Conservation (phyloP, 2,329 filamentous ascomycete genomes). For the Cercospora janseana region DNA sequence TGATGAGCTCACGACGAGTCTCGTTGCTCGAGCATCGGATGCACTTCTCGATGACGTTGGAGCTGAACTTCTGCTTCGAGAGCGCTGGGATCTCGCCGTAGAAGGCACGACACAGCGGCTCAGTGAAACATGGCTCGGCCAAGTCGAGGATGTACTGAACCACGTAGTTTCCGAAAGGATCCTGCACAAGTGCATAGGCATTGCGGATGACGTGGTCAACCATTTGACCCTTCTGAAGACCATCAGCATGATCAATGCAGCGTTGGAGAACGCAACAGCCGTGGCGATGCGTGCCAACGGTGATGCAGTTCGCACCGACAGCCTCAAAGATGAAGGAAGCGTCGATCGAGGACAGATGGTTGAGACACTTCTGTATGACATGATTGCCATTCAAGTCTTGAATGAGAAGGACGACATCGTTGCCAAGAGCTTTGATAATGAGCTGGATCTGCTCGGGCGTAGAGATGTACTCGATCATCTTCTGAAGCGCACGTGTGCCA, state of each 20-base stretch:
- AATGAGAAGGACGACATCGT: conserved; percentile 87
- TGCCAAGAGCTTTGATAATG: conserved; percentile 79
- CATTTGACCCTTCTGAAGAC: conserved; percentile 81
- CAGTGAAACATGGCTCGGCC: conserved; percentile 81
- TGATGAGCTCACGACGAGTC: conserved; percentile 77
- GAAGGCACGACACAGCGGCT: conserved; percentile 82
- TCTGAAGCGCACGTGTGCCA: conserved; percentile 91
- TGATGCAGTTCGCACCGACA: conserved; percentile 80
- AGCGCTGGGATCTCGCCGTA: conserved; percentile 65
- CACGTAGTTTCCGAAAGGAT: conserved; percentile 98
- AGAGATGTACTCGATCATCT: conserved; percentile 98
- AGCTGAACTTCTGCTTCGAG: conserved; percentile 98
- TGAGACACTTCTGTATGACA: conserved; percentile 98
- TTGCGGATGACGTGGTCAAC: conserved; percentile 84
- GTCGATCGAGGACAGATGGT: conserved; percentile 80
- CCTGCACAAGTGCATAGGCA: conserved; percentile 85
- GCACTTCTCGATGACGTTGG: conserved; percentile 94
- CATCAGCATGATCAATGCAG: conserved; percentile 95
- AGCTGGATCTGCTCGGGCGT: conserved; percentile 80
- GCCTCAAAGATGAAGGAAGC: conserved; percentile 97
- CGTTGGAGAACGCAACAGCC: conserved; percentile 97
- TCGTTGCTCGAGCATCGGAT: conserved; percentile 75
- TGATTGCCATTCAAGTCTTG: conserved; percentile 98
- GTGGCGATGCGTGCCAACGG: conserved; percentile 93
- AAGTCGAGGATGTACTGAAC: conserved; percentile 97